Percentiles rank a stretch among this genome's conserved stretches.
Evolutionary conservation across 306 rosid species (phyloP).

Genomic region (Dicorynia guianensis): DNA sequence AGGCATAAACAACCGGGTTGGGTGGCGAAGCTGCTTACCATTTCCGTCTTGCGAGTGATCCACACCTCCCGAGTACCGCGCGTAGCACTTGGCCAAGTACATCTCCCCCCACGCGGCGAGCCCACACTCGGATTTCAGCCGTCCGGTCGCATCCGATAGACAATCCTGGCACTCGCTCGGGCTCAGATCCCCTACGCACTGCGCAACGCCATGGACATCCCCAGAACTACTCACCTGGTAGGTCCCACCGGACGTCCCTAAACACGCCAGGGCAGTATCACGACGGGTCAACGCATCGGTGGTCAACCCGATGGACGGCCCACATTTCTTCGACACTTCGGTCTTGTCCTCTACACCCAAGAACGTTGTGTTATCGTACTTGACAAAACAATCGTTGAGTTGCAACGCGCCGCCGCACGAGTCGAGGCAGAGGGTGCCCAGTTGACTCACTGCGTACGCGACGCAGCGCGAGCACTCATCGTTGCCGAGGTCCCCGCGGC

Average conservation of each 20-base stretch:
- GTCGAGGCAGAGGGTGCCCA: slow-evolving; percentile 65
- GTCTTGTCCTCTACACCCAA: slow-evolving; percentile 91
- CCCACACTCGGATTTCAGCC: slow-evolving; percentile 75
- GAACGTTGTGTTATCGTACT: slow-evolving; percentile 75
- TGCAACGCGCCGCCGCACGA: slow-evolving; percentile 90
- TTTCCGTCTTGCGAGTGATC: slow-evolving; percentile 47
- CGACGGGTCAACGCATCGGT: slow-evolving; percentile 56
- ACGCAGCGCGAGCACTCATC: slow-evolving; percentile 76
- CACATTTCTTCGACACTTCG: slow-evolving; percentile 72
- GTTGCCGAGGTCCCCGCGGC: slow-evolving; percentile 64
- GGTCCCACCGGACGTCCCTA: slow-evolving; percentile 53
- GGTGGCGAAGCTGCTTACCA: slow-evolving; percentile 58
- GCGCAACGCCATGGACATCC: slow-evolving; percentile 61
- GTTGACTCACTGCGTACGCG: slow-evolving; percentile 58
- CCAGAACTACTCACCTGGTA: slow-evolving; percentile 46
- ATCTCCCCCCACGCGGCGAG: slow-evolving; percentile 67
- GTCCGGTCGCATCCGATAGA: slow-evolving; percentile 73
- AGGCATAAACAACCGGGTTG: slow-evolving; percentile 41
- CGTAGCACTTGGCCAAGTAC: slow-evolving; percentile 92
- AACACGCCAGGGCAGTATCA: slow-evolving; percentile 62
- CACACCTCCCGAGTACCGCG: slow-evolving; percentile 65
- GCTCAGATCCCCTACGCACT: slow-evolving; percentile 91
- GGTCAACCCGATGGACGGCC: slow-evolving; percentile 59
- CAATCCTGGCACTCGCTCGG: slow-evolving; percentile 83
- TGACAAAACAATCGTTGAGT: slow-evolving; percentile 82